These are phyloP conservation scores for Dinochytrium kinnereticum DNA, from an alignment of 371 early-diverging fungal genomes.

Conservation along the genomic window DNA sequence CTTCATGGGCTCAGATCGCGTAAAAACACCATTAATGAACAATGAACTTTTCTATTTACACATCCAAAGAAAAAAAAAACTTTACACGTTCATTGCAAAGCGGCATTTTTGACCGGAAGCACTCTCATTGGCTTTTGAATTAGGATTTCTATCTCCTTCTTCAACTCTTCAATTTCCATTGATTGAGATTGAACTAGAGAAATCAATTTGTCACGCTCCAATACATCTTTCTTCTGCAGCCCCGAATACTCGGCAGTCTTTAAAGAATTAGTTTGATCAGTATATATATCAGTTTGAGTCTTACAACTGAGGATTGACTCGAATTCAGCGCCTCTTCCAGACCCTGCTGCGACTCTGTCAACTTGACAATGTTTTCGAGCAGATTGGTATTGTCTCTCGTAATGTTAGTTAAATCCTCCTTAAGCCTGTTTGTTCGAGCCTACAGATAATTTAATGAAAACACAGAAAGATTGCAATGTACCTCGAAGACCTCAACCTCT, in stretches of 20 bases:
- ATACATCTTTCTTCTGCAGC: slow-evolving; percentile 46
- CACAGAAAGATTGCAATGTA: no score
- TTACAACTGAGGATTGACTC: slow-evolving; percentile 54
- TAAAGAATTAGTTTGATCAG: not conserved
- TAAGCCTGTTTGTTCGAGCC: slow-evolving; percentile 42
- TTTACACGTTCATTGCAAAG: not conserved
- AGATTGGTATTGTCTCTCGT: slow-evolving; percentile 55
- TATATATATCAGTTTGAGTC: not conserved
- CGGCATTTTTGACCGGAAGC: slow-evolving; percentile 6
- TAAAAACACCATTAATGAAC: not conserved
- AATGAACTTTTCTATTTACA: not conserved
- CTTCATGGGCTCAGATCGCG: not conserved
- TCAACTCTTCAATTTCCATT: slow-evolving; percentile 53
- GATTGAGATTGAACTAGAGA: slow-evolving; percentile 51
- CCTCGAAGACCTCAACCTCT: slow-evolving; percentile 50
- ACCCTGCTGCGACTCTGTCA: slow-evolving; percentile 45
- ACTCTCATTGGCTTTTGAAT: slow-evolving; percentile 51
- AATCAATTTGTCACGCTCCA: slow-evolving; percentile 51
- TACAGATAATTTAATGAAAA: slow-evolving; percentile 23
- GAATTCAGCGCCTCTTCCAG: slow-evolving; percentile 54
- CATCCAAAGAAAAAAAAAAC: no score
- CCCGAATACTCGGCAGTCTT: slow-evolving; percentile 55
- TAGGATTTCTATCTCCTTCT: slow-evolving; percentile 54
- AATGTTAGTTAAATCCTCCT: slow-evolving; percentile 49
- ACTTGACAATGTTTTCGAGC: slow-evolving; percentile 48